Base-by-base conservation (phyloP, 169 alveolate genomes). In the Plasmodium chabaudi region DNA sequence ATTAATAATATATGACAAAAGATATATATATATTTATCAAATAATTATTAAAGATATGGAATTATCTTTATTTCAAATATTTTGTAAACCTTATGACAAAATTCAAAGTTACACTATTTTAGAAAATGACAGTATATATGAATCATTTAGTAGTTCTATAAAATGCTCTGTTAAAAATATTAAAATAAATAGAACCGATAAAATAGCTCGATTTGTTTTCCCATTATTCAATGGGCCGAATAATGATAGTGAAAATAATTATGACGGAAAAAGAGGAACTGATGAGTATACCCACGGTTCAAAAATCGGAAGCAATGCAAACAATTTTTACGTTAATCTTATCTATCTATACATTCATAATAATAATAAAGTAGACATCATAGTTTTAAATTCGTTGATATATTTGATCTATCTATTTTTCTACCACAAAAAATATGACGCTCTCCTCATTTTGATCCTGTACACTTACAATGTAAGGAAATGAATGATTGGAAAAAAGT, bases 371-470 rank as follows among this genome's bases (percentile, higher is more conserved):
- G 55, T 79, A 5, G 89, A 79, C 42, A 68, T 79, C 0, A 53
- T 79, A 9, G 82, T 79, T 21, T 46, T 79, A 49, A 79, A 79
- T 13, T 79, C 89, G 1, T 25, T 53, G 60, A 57, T 27, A 7
- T 79, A 79, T 42, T 55, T 67, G 56, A 79, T 79, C 4, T 79
- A 79, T 49, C 47, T 79, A 59, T 61, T 79, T 25, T 79, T 79
- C 25, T 21, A 17, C 59, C 47, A 67, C 27, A 69, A 79, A 25
- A 51, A 53, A 27, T 79, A 79, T 15, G 51, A 64, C 17, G 15
- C 25, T 4, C 82, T 79, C n/a, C 57, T 79, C 17, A 70, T 70
- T n/a, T 61, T 79, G 60, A 34, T 79, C 39, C 42, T 79, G 67
- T 63, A 79, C 60, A 10, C 65, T 10, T 67, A 79, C 72, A 67